Evolutionary conservation across 148 eudicot species (phyloP).

Genomic region (Amaranthus palmeri): DNA sequence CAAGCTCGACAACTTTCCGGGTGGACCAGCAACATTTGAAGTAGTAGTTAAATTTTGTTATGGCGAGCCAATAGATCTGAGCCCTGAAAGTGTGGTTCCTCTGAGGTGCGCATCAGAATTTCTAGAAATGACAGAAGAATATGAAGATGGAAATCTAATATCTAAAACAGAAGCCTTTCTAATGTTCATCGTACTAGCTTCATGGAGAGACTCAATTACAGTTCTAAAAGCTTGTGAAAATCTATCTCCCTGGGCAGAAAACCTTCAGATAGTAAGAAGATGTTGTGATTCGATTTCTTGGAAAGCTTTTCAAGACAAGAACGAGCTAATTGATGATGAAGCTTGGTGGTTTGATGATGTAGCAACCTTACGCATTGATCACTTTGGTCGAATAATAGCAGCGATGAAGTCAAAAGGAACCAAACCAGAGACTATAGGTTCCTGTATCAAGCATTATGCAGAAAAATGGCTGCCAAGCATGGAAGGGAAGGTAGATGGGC

Average conservation of each 20-base stretch:
- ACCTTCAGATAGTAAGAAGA: conserved; percentile 66
- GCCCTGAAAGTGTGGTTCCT: conserved; percentile 47
- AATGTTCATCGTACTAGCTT: conserved; percentile 55
- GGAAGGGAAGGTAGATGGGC: conserved; percentile 29
- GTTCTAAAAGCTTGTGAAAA: conserved; percentile 59
- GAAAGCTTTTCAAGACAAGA: conserved; percentile 45
- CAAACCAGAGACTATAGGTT: conserved; percentile 44
- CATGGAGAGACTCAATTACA: conserved; percentile 60
- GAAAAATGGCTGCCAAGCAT: conserved; percentile 54
- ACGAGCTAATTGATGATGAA: conserved; percentile 21
- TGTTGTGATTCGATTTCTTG: conserved; percentile 61
- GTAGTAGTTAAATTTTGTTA: conserved; percentile 51
- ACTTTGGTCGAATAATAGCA: conserved; percentile 55
- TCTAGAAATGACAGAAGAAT: conserved; percentile 70
- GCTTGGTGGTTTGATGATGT: conserved; percentile 60
- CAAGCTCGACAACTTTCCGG: conserved; percentile 60
- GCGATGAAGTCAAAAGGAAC: conserved; percentile 42
- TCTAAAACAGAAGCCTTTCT: conserved; percentile 66
- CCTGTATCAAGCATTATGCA: conserved; percentile 49
- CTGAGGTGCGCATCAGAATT: conserved; percentile 67
- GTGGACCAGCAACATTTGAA: conserved; percentile 57
- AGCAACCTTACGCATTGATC: conserved; percentile 50
- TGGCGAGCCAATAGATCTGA: conserved; percentile 45
- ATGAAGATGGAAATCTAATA: conserved; percentile 69
- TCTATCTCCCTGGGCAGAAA: conserved; percentile 73